Evolutionary conservation across 2,329 filamentous ascomycete genomes (phyloP).

Genomic region (Neonectria sp.): DNA sequence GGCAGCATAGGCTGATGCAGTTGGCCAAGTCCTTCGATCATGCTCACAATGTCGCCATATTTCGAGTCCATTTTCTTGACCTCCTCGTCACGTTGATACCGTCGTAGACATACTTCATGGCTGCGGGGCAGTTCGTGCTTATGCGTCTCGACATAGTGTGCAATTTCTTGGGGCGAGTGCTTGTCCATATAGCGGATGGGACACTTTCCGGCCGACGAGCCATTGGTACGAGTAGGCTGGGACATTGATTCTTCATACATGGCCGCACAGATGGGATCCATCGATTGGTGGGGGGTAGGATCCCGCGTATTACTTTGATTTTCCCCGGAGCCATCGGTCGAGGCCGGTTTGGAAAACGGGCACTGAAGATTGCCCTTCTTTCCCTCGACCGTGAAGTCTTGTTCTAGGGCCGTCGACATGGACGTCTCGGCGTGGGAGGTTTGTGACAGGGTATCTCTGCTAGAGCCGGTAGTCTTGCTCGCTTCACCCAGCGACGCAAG

Average conservation of each 20-base stretch:
- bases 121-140: slow-evolving; percentile 96
- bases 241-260: slow-evolving; percentile 74
- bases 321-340: slow-evolving; percentile 47
- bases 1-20: slow-evolving; percentile 92
- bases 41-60: slow-evolving; percentile 91
- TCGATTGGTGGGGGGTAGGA: slow-evolving; percentile 63
- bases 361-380: slow-evolving; percentile 85
- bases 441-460: slow-evolving; percentile 63
- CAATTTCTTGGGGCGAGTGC: slow-evolving; percentile 93
- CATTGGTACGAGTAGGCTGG: slow-evolving; percentile 65
- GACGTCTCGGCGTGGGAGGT: slow-evolving; percentile 66
- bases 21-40: slow-evolving; percentile 91
- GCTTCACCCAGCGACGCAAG: slow-evolving; percentile 64
- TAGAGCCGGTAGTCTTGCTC: slow-evolving; percentile 67
- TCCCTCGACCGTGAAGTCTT: slow-evolving; percentile 91
- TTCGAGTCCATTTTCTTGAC: slow-evolving; percentile 93
- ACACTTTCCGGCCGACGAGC: slow-evolving; percentile 76
- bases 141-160: slow-evolving; percentile 93
- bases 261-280: slow-evolving; percentile 75
- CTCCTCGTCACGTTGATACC: slow-evolving; percentile 89
- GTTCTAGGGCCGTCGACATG: slow-evolving; percentile 80
- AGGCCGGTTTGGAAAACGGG: slow-evolving; percentile 75
- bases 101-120: slow-evolving; percentile 91
- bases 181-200: slow-evolving; percentile 94
- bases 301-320: slow-evolving; percentile 52